Percentiles rank a stretch among this genome's conserved stretches.
phyloP scores from a whole-genome alignment of 192 early-diverging fungal species.

The Coemansia reversa region DNA sequence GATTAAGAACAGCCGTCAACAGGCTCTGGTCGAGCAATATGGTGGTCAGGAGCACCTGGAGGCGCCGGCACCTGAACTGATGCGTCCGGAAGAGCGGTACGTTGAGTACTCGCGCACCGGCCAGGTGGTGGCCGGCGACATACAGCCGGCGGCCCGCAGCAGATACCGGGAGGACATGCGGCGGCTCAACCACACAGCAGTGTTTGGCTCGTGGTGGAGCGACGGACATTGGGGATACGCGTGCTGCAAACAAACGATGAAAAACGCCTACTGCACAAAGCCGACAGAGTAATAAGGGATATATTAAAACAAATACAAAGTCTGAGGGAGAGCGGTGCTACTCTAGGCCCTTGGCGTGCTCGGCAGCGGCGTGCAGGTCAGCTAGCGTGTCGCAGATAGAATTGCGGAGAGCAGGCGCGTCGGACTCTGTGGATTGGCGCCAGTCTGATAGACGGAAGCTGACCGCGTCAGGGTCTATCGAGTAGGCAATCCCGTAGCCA shows the following conservation, averaged over 20 bases:
- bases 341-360: conserved; percentile 18
- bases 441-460: conserved; percentile 71
- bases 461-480: conserved; percentile 62
- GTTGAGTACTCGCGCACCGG: conserved; percentile 96
- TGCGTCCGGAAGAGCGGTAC: conserved; percentile 92
- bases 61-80: conserved; percentile 82
- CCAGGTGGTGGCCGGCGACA: conserved; percentile 80
- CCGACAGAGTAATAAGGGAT: not conserved
- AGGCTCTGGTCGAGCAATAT: conserved; percentile 81
- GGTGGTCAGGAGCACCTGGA: conserved; percentile 95
- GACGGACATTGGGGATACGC: conserved; percentile 95
- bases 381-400: conserved; percentile 55
- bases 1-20: conserved; percentile 69
- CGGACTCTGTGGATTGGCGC: conserved; percentile 56
- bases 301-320: not conserved
- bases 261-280: conserved; percentile 85
- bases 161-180: conserved; percentile 92
- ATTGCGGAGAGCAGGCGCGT: conserved; percentile 59
- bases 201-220: conserved; percentile 97
- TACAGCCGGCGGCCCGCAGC: conserved; percentile 65
- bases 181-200: conserved; percentile 77
- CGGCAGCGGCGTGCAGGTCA: conserved; percentile 45
- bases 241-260: conserved; percentile 81
- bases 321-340: not conserved
- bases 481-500: conserved; percentile 88